Base-by-base conservation (phyloP, 306 rosid species). In the Gynostemma pentaphyllum region DNA sequence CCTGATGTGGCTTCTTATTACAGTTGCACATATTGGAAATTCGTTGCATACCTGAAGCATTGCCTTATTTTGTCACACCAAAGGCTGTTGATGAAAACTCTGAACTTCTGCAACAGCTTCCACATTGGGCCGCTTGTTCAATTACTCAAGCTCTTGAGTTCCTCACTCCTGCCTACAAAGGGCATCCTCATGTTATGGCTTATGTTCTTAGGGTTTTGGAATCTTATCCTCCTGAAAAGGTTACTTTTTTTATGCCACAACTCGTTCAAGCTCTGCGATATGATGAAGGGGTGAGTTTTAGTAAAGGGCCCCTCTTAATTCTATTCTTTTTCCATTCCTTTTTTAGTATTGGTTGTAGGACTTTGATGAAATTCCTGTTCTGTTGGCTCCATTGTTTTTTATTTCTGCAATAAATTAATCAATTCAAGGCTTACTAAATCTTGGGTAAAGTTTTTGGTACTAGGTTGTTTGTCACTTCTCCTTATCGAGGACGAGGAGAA, bases 51-150 rank as follows among this genome's bases (percentile, higher is more conserved):
- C 96, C 98, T 9, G 96, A 86, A 81, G 98, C 96, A 66, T 79
- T 92, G 78, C 90, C 98, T 53, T 92, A 79, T 78, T 92, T 92
- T 82, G 91, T 92, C 74, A 83, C 96, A 67, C 95, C 96, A 9
- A 92, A 88, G 82, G 86, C 95, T 6, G 70, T 84, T 70, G 98
- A 92, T 75, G 98, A 92, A 49, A 88, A 92, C 75, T 92, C 98
- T 14, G 85, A 78, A 69, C 98, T 88, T 70, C 68, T 92, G 68
- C 98, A 88, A 73, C 98, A 92, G 76, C 73, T 92, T 71, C 98
- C 98, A 47, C 98, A 92, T 79, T 92, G 98, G 98, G 98, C 96
- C 72, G 94, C 98, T 62, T 92, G 98, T 74, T 92, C 96, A 63
- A 88, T 92, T 68, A 79, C 96, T 24, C 98, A 88, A 75, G 94